Percentiles rank a stretch among this genome's conserved stretches.
phyloP scores from a whole-genome alignment of 2,329 filamentous ascomycete species.

The Colletotrichum lentis region DNA sequence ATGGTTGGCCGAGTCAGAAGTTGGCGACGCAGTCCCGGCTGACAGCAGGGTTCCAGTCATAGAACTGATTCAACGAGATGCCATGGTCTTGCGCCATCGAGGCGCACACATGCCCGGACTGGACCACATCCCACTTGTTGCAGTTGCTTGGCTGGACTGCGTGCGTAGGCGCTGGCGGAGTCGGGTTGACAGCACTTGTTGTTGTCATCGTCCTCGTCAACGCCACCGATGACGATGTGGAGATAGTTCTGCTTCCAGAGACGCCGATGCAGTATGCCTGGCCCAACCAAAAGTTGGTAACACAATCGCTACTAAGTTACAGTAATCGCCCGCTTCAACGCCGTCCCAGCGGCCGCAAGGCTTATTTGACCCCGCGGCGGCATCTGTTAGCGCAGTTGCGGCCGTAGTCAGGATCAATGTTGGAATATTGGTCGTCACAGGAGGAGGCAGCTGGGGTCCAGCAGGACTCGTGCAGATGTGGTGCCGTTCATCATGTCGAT shows the following conservation, averaged over 20 bases:
- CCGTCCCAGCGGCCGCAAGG: constrained; percentile 46
- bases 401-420: constrained; percentile 12
- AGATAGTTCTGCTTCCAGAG: no score
- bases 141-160: constrained; percentile 38
- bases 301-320: constrained; percentile 42
- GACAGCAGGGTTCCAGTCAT: constrained; percentile 39
- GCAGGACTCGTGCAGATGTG: constrained; percentile 8
- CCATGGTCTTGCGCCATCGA: constrained; percentile 23
- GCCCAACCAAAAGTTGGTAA: constrained; percentile 41
- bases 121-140: constrained; percentile 37
- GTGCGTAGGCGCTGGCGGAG: constrained; percentile 37
- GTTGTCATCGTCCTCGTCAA: no score
- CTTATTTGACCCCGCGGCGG: constrained; percentile 36
- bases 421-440: not conserved
- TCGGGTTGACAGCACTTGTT: no score
- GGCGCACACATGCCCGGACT: constrained; percentile 33
- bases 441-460: constrained; percentile 1
- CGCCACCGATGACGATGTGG: no score
- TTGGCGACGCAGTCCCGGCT: constrained; percentile 40
- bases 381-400: constrained; percentile 32
- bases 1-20: constrained; percentile 42
- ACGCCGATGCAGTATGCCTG: constrained; percentile 41
- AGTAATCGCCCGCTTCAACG: constrained; percentile 46
- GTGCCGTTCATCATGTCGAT: constrained; percentile 25
- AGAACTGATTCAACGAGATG: constrained; percentile 36